Evolutionary conservation across 2,329 filamentous ascomycete genomes (phyloP).

Genomic region (Epichloe sibirici): DNA sequence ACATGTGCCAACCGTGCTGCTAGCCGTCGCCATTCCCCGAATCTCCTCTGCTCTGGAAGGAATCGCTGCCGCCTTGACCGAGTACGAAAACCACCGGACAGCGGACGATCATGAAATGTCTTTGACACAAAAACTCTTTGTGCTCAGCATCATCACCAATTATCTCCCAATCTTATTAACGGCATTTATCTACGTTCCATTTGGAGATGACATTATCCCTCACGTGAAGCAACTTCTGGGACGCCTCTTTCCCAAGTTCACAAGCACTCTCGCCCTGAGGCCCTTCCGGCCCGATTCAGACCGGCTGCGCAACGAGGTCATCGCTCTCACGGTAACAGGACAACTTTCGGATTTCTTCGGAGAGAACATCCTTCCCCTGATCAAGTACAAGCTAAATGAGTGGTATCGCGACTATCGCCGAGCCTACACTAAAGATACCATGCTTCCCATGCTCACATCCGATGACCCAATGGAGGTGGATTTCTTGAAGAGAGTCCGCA

Average conservation of each 20-base stretch:
- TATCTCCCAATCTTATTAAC: slow-evolving; percentile 67
- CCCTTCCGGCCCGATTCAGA: slow-evolving; percentile 54
- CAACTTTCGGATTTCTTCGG: slow-evolving; percentile 61
- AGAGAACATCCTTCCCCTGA: slow-evolving; percentile 56
- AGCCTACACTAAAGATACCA: slow-evolving; percentile 24
- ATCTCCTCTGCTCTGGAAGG: slow-evolving; percentile 50
- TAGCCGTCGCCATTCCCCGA: slow-evolving; percentile 54
- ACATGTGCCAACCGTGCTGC: slow-evolving; percentile 59
- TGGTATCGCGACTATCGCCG: slow-evolving; percentile 30
- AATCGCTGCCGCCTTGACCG: slow-evolving; percentile 49
- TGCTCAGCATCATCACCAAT: slow-evolving; percentile 70
- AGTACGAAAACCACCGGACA: slow-evolving; percentile 67
- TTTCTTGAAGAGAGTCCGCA: slow-evolving; percentile 51
- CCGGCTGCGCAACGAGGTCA: slow-evolving; percentile 58
- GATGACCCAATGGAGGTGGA: slow-evolving; percentile 51
- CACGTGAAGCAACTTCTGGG: slow-evolving; percentile 49
- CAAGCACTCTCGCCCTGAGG: slow-evolving; percentile 36
- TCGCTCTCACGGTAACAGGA: slow-evolving; percentile 62
- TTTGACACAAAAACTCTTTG: slow-evolving; percentile 61
- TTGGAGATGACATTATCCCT: slow-evolving; percentile 55
- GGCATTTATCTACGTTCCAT: slow-evolving; percentile 69
- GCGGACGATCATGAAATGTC: slow-evolving; percentile 56
- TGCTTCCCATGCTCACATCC: slow-evolving; percentile 33
- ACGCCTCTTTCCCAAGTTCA: slow-evolving; percentile 32
- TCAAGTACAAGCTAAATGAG: slow-evolving; percentile 45